Conservation (phyloP, 129 eudicot genomes). For the Saussurea involucrata region DNA sequence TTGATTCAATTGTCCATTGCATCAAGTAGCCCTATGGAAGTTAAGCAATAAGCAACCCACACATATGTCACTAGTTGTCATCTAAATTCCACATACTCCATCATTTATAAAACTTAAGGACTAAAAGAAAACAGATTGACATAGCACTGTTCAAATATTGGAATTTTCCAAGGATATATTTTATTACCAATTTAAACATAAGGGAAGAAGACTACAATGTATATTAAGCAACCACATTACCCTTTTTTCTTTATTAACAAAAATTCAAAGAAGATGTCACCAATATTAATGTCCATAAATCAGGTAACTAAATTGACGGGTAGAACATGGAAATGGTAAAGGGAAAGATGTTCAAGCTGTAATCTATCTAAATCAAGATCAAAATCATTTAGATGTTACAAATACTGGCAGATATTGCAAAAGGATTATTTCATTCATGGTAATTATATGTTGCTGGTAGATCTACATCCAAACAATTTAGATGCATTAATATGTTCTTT, state of each 20-base stretch:
- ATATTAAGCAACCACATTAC: background rate
- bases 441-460: background rate
- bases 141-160: background rate
- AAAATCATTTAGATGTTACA: background rate
- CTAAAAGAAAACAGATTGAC: background rate
- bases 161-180: background rate
- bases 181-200: background rate
- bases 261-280: background rate
- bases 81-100: background rate
- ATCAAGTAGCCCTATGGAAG: background rate
- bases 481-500: background rate
- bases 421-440: background rate
- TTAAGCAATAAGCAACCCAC: background rate
- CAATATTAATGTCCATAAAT: background rate
- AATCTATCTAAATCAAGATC: background rate
- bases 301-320: background rate
- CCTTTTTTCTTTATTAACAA: no score
- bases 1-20: background rate
- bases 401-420: background rate
- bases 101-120: background rate
- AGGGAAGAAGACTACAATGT: background rate
- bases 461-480: background rate
- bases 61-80: background rate
- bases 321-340: background rate
- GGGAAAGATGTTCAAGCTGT: background rate